Conservation (phyloP, 2,329 filamentous ascomycete genomes). For the Penicillium verrucosum region DNA sequence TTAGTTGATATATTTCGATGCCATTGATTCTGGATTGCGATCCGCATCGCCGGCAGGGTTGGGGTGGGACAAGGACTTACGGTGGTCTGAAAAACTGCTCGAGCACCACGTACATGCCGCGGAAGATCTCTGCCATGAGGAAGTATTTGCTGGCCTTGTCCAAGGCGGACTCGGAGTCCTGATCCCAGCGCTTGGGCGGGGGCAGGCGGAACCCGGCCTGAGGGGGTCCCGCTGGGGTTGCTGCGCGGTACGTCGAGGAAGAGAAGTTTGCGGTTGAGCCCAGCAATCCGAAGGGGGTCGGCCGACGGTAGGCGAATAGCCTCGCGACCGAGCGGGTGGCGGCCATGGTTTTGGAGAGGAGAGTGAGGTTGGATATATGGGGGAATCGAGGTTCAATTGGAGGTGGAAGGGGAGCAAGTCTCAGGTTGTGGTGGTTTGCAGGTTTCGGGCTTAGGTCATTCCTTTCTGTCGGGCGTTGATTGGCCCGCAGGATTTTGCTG, state of each 20-base stretch:
- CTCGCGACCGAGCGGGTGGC: conserved; percentile 44
- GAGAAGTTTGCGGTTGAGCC: conserved; percentile 59
- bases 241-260: conserved; percentile 58
- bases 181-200: conserved; percentile 72
- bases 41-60: conserved; percentile 1
- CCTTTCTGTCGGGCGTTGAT: conserved; percentile 38
- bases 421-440: conserved; percentile 31
- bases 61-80: conserved; percentile 57
- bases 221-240: conserved; percentile 71
- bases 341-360: conserved; percentile 37
- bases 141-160: conserved; percentile 92
- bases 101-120: conserved; percentile 95
- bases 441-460: conserved; percentile 41
- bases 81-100: conserved; percentile 98
- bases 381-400: conserved; percentile 19
- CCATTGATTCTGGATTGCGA: conserved; percentile 7
- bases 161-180: conserved; percentile 70
- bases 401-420: conserved; percentile 21
- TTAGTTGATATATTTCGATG: conserved; percentile 6
- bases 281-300: conserved; percentile 34
- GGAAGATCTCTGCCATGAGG: conserved; percentile 88
- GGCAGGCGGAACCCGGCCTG: conserved; percentile 77
- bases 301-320: conserved; percentile 43
- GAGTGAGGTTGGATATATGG: conserved; percentile 21
- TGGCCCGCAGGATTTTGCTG: conserved; percentile 39